Base-by-base conservation (phyloP, 352 stramenopile genomes). In the Globisporangium heterothallicum region DNA sequence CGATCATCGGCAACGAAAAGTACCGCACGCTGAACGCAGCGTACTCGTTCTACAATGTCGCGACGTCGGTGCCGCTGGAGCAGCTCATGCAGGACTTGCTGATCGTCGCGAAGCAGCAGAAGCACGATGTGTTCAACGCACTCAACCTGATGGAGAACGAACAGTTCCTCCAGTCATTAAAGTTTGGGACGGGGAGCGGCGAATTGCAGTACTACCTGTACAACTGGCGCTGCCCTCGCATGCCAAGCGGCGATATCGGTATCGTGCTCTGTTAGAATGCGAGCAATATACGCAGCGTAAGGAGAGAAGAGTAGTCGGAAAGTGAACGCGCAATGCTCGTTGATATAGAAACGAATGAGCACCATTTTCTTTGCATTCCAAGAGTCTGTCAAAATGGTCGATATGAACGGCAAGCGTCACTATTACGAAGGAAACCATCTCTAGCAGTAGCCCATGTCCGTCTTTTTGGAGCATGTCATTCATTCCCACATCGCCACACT, bases 1-100 rank as follows among this genome's bases (percentile, higher is more conserved):
- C 94, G 0, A 90, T 99, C 53, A 88, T 99, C 29, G 84, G 90
- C 42, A 83, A 98, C 69, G 61, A 83, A 26, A 97, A 98, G 72
- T 88, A 99, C 75, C 80, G 86, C 32, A 97, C 84, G 40, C 81
- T 99, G n/a, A 86, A 90, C 66, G 97, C 97, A 1, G 96, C 92
- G n/a, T 99, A 99, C 72, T 97, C 89, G 49, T 99, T 98, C 61
- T 99, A 99, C 79, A 99, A 99, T 59, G 75, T 88, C 44, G 79
- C 78, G 26, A 91, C 67, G 14, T 81, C 74, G 12, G 66, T 88
- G 54, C 41, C 70, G 34, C 68, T 90, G 14, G 49, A 50, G 14
- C 25, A 81, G 53, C 59, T 92, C 42, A 86, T 92, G 79, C 71
- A 88, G 36, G 76, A 88, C 55, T 60, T 70, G 27, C 60, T 88